Evolutionary conservation across 2,329 filamentous ascomycete genomes (phyloP).

Genomic region (Bimuria novae-zelandiae): DNA sequence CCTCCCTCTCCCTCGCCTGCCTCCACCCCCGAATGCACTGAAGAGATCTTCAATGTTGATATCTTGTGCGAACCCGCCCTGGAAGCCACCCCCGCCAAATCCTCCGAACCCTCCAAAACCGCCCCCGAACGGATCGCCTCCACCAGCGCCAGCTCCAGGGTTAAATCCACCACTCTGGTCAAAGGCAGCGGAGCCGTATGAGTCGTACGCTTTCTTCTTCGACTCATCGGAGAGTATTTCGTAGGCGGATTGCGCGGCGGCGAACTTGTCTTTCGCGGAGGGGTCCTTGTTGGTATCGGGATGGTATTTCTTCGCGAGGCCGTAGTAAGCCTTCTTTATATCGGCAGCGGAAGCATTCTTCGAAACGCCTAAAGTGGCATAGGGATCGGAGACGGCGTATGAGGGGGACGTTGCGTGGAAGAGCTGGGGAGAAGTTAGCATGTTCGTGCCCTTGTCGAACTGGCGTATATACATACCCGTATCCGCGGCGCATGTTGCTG

Average conservation of each 20-base stretch:
- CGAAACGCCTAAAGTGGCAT: slow-evolving; percentile 80
- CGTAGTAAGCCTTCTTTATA: slow-evolving; percentile 99
- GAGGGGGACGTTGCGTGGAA: slow-evolving; percentile 58
- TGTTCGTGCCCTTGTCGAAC: neutral
- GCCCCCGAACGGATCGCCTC: slow-evolving; percentile 66
- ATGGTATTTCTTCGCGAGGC: slow-evolving; percentile 95
- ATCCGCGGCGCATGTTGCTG: slow-evolving; percentile 29
- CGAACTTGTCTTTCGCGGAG: slow-evolving; percentile 91
- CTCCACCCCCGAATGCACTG: slow-evolving; percentile 73
- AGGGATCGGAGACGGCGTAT: slow-evolving; percentile 75
- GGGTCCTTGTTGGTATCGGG: slow-evolving; percentile 97
- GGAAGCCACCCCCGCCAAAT: slow-evolving; percentile 64
- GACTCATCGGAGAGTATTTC: slow-evolving; percentile 90
- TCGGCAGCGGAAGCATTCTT: slow-evolving; percentile 81
- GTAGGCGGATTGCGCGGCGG: slow-evolving; percentile 90
- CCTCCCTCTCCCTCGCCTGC: slow-evolving; percentile 50
- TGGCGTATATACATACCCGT: slow-evolving; percentile 30
- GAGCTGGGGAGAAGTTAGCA: slow-evolving; percentile 31
- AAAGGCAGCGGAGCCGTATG: slow-evolving; percentile 81
- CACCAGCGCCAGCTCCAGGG: slow-evolving; percentile 67
- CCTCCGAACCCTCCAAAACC: slow-evolving; percentile 49
- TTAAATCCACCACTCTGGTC: slow-evolving; percentile 75
- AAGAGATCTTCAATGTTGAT: slow-evolving; percentile 98
- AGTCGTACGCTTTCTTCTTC: slow-evolving; percentile 91
- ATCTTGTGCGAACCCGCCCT: slow-evolving; percentile 74